These are phyloP conservation scores for Teratosphaeria gauchensis DNA, from an alignment of 2,329 filamentous ascomycete genomes.

Conservation along the genomic window DNA sequence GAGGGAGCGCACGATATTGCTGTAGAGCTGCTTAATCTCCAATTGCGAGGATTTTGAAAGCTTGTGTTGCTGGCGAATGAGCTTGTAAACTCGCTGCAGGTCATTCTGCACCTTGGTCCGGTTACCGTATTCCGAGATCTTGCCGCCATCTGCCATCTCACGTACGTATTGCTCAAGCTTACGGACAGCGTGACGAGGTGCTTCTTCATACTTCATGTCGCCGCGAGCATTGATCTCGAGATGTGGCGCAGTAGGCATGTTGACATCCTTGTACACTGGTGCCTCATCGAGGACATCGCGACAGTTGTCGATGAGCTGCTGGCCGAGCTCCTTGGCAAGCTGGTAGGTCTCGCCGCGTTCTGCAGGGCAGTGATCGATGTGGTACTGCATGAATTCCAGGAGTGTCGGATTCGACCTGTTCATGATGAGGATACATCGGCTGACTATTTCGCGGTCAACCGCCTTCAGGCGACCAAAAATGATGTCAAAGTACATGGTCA, in stretches of 20 bases:
- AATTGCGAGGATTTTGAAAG: constrained; percentile 92
- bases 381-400: constrained; percentile 98
- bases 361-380: constrained; percentile 96
- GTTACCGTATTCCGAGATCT: constrained; percentile 97
- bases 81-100: constrained; percentile 87
- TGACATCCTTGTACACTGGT: constrained; percentile 93
- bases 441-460: constrained; percentile 95
- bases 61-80: constrained; percentile 97
- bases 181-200: constrained; percentile 75
- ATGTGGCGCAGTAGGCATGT: constrained; percentile 79
- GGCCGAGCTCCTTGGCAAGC: constrained; percentile 88
- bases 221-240: constrained; percentile 88
- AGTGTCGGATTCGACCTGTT: constrained; percentile 94
- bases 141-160: constrained; percentile 96
- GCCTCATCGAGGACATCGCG: constrained; percentile 76
- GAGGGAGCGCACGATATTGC: constrained; percentile 84
- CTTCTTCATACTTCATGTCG: constrained; percentile 85
- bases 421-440: constrained; percentile 98
- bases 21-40: constrained; percentile 91
- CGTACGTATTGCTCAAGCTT: constrained; percentile 98
- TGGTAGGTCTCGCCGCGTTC: constrained; percentile 96
- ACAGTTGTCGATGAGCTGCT: constrained; percentile 95
- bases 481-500: constrained; percentile 98
- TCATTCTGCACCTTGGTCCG: constrained; percentile 97
- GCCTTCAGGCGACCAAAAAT: constrained; percentile 91